These are phyloP conservation scores for Suillus luteus DNA, from an alignment of 768 basidiomycete species.

Conservation along the genomic window DNA sequence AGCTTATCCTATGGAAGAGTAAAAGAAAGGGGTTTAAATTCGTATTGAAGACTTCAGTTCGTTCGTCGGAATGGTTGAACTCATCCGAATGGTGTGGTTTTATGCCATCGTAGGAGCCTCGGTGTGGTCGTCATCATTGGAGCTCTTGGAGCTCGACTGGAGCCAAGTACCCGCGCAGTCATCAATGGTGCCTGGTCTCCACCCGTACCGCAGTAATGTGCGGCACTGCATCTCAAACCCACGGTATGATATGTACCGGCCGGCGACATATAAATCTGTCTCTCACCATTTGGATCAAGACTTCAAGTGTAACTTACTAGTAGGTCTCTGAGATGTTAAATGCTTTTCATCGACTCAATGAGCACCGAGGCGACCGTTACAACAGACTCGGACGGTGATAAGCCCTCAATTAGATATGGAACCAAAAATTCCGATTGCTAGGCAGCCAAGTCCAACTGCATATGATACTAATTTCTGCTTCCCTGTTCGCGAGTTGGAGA, in stretches of 20 bases:
- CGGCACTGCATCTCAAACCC: too few relatives aligned
- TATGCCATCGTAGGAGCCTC: neutral
- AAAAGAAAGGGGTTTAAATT: neutral
- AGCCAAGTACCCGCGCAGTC: neutral
- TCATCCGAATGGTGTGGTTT: neutral
- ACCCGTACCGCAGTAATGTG: neutral
- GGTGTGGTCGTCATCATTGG: neutral
- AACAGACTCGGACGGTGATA: neutral
- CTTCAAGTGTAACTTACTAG: too few relatives aligned
- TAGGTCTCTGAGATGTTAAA: too few relatives aligned
- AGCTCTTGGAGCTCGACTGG: neutral
- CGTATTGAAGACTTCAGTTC: neutral
- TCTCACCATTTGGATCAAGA: too few relatives aligned
- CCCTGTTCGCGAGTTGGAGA: slow-evolving; percentile 48
- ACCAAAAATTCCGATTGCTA: neutral
- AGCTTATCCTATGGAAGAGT: neutral
- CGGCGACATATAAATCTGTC: too few relatives aligned
- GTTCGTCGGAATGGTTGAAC: neutral
- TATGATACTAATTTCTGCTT: slow-evolving; percentile 55
- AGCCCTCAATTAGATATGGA: neutral
- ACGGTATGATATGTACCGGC: too few relatives aligned
- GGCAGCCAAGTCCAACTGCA: neutral
- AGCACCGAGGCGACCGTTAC: neutral
- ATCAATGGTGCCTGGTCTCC: neutral
- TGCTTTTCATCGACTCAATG: neutral